phyloP scores from a whole-genome alignment of 1,139 yeast species.

The Hansenula sp. region DNA sequence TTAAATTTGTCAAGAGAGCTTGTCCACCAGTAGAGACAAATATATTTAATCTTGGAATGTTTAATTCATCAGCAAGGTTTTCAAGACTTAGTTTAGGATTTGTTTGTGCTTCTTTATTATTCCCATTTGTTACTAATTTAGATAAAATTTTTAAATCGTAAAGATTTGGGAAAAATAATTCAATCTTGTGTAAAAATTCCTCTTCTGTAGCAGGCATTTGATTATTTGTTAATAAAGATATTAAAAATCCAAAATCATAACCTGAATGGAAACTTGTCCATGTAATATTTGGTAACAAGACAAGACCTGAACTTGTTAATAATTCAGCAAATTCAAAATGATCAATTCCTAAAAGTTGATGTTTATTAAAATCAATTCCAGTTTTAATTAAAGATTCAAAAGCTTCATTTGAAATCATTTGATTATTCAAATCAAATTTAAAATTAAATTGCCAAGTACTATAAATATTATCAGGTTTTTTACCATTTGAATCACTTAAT shows the following conservation, averaged over 20 bases:
- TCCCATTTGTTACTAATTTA: conserved; percentile 45
- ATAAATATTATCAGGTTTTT: conserved; percentile 63
- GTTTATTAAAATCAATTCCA: conserved; percentile 77
- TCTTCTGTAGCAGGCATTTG: conserved; percentile 78
- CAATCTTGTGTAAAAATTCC: conserved; percentile 72
- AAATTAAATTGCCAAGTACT: conserved; percentile 98
- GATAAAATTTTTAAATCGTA: conserved; percentile 83
- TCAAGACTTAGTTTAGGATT: conserved; percentile 24
- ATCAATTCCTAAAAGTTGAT: conserved; percentile 75
- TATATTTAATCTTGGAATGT: conserved; percentile 46
- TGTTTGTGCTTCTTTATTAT: conserved; percentile 9
- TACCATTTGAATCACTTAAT: conserved; percentile 71
- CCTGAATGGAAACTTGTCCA: conserved; percentile 97
- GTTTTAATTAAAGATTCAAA: conserved; percentile 72
- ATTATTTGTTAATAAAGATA: conserved; percentile 71
- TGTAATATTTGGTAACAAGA: conserved; percentile 64
- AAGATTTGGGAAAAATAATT: conserved; percentile 72
- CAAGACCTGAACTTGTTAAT: conserved; percentile 80
- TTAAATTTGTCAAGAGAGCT: conserved; percentile 53
- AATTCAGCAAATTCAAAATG: conserved; percentile 79
- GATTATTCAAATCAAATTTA: conserved; percentile 66
- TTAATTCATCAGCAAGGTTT: conserved; percentile 50
- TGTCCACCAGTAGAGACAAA: conserved; percentile 41
- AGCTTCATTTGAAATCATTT: conserved; percentile 81
- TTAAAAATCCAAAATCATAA: conserved; percentile 87